Evolutionary conservation across 1,284 basidiomycete genomes (phyloP), one percentile per base, ranked within the genome.

Genomic region (Ganoderma boninense): DNA sequence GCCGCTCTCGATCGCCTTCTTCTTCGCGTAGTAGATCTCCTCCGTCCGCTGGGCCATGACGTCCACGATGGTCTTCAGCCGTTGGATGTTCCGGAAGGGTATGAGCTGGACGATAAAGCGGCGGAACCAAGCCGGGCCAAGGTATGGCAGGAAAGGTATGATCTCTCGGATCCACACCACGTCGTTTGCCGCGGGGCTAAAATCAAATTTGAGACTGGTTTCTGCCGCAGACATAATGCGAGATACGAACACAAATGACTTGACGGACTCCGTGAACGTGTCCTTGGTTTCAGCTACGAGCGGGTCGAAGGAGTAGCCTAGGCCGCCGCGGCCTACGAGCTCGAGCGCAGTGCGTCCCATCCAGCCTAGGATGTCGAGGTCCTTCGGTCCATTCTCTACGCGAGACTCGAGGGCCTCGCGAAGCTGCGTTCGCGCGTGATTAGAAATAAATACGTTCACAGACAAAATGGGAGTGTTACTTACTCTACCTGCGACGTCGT

Each of bases 1-100:
- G 0, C 75, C 72, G 96, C 93, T 20, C 85, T 57, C 43, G 7
- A 67, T 49, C 26, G 69, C 81, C 23, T 74, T 68, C 71, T 84
- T 86, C 76, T 84, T 84, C 61, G 83, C 78, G 35, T 79, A 75
- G 40, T 87, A 76, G 29, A 86, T 77, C 46, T 80, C 72, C 59
- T 70, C 72, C 0, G 83, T 83, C 60, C 84, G 80, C 1, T 78
- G 71, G n/a, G 73, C 69, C 68, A 83, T 81, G 7, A 76, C 74
- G 68, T 87, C 82, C 1, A 81, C 67, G 26, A 85, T 7, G 6
- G 2, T 3, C 54, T 59, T 66, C 20, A 46, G 5, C 14, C 56
- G 40, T 42, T 66, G 65, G 10, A 66, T 16, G 1, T 1, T 49
- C 23, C 29, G 29, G 23, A 26, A 18, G 10, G 65, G 65, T 16